Base-by-base conservation (phyloP, 495 filamentous ascomycete genomes). In the Xylaria longipes region DNA sequence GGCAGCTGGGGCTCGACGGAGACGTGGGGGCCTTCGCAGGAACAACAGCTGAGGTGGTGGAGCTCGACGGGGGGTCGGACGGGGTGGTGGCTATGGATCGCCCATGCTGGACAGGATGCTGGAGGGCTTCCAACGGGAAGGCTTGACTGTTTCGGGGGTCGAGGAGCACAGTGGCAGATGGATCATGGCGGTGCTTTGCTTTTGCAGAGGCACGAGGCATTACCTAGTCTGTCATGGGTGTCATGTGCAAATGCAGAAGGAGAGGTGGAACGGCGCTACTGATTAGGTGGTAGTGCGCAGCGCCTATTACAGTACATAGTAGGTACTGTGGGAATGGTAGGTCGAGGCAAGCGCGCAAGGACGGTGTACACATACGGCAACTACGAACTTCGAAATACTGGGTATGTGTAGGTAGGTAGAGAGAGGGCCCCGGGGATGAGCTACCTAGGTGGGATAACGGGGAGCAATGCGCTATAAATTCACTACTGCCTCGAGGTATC, bases 151-250 rank as follows among this genome's bases (percentile, higher is more conserved):
- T 54, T 22, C 25, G 64, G 54, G 54, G 7, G 35, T 68, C 70
- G 11, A 45, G 54, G 1, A 56, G 64, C 29, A 68, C 52, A 71
- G 62, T 31, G 35, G 63, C 56, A 17, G 39, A 43, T 27, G 33
- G 15, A 46, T 58, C 69, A 68, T 68, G 62, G 39, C 15, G 50
- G 20, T 50, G 7, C 31, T 56, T 27, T 65, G 48, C 45, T 39
- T 60, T 43, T 29, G 64, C 12, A 72, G 56, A 50, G 52, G 70
- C 70, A 62, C 64, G 63, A 61, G 70, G 52, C 70, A 72, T 72
- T 68, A n/a, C n/a, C n/a, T n/a, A 72, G 29, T 25, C 37, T n/a
- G 65, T 68, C 57, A 50, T 69, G 50, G 33, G 43, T n/a, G n/a
- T 35, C 31, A n/a, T n/a, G 35, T n/a, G 50, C 15, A 20, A 54